Base-by-base conservation (phyloP, 108 stramenopile species). In the Skeletonema tropicum region DNA sequence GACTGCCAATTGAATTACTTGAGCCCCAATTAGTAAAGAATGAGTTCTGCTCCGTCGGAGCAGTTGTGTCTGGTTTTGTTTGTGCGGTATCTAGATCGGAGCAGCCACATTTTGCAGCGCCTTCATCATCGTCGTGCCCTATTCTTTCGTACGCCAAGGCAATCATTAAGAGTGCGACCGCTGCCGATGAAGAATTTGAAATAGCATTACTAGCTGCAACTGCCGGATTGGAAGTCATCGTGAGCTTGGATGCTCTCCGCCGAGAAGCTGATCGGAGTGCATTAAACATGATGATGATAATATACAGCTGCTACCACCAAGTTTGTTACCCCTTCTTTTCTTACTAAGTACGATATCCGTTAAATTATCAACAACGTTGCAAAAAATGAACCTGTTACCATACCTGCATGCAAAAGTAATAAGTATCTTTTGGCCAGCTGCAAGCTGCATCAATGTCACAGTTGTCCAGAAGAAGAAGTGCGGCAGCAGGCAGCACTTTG, bases 261-360 rank as follows among this genome's bases (percentile, higher is more conserved):
- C 71, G 71, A 26, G 59, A 36, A 30, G 71, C 60, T 30, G 71
- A 19, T 11, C 71, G 71, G 23, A 71, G 41, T 59, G 71, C 29
- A 46, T 46, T 39, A 30, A 71, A 48, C 60, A 71, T 71, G 42
- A 45, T 45, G 1, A 1, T 39, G 33, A 35, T 35, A 35, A 45
- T 5, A 14, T n/a, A n/a, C 3, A 13, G 26, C 39, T 41, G 42
- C 42, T n/a, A 15, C 42, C 4, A 11, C 42, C 15, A 45, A 45
- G 38, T 45, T 45, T 45, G 15, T 45, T 14, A 12, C 11, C 2
- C 2, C 39, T n/a, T 4, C 42, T n/a, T 12, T 12, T 39, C 11
- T 39, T 39, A 39, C 11, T 39, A n/a, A n/a, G n/a, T n/a, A n/a
- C n/a, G n/a, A n/a, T n/a, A 0, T 35, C 33, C 3, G 26, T 29